These are phyloP conservation scores for Camelina sativa DNA, from an alignment of 345 rosid genomes.

Conservation along the genomic window DNA sequence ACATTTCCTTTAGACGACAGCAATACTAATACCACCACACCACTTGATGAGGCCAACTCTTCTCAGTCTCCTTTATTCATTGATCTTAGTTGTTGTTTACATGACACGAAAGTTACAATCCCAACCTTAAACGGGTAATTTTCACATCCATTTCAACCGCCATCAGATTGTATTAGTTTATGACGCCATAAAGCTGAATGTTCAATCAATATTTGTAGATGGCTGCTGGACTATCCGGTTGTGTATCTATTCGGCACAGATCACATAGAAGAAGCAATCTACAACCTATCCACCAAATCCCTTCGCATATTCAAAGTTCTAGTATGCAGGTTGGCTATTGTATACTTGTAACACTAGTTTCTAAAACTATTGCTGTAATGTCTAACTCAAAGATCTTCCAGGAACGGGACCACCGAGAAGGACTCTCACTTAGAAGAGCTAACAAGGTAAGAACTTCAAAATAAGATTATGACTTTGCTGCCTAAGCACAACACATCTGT, in stretches of 20 bases:
- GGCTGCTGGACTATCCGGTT: constrained; percentile 94
- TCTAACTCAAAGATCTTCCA: constrained; percentile 42
- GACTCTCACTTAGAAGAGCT: constrained; percentile 64
- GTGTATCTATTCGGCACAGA: constrained; percentile 87
- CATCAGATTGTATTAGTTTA: neutral
- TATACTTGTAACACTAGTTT: neutral
- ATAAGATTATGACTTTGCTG: constrained; percentile 12
- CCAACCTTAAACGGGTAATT: constrained; percentile 89
- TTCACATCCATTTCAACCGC: constrained; percentile 17
- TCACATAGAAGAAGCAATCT: constrained; percentile 75
- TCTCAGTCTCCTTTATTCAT: constrained; percentile 56
- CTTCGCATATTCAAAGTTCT: constrained; percentile 73
- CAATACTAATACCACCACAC: constrained; percentile 38
- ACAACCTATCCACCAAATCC: constrained; percentile 84
- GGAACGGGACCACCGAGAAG: constrained; percentile 45
- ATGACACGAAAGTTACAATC: constrained; percentile 69
- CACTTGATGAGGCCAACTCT: constrained; percentile 39
- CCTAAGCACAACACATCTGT: neutral
- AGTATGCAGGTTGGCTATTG: constrained; percentile 59
- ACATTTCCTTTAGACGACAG: constrained; percentile 50
- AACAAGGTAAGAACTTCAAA: constrained; percentile 60
- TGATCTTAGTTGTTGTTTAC: constrained; percentile 80
- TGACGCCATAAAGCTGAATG: constrained; percentile 14
- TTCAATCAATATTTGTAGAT: constrained; percentile 53
- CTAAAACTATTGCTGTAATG: constrained; percentile 22